These are phyloP conservation scores for Talaromyces sp. DNA, from an alignment of 2,329 filamentous ascomycete genomes.

Conservation along the genomic window DNA sequence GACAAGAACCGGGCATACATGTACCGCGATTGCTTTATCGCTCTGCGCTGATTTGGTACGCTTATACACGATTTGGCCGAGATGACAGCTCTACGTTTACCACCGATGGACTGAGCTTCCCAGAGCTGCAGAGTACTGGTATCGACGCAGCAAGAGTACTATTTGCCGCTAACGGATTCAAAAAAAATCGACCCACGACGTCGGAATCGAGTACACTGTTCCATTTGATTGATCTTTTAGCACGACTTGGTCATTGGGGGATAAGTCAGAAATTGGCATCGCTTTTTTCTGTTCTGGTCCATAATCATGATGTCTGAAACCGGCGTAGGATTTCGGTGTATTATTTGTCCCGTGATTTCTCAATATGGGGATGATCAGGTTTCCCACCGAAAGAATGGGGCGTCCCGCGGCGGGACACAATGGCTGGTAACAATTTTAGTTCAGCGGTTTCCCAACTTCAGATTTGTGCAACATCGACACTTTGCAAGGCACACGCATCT, in stretches of 20 bases:
- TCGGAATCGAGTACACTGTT: conserved; percentile 11
- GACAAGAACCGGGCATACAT: conserved; percentile 26
- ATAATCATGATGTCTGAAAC: neutral
- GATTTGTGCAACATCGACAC: too few relatives aligned
- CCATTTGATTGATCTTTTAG: conserved; percentile 6
- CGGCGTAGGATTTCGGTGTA: neutral
- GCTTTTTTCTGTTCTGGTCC: conserved; percentile 3
- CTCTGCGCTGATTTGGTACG: conserved; percentile 25
- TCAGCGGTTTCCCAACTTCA: too few relatives aligned
- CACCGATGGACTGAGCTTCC: neutral
- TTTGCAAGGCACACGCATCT: too few relatives aligned
- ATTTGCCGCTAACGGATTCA: conserved; percentile 13
- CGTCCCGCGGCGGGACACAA: neutral
- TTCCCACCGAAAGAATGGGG: neutral
- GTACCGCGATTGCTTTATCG: conserved; percentile 25
- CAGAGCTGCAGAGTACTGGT: neutral
- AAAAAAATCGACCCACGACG: conserved; percentile 4
- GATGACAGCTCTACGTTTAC: neutral
- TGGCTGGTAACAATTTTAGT: too few relatives aligned
- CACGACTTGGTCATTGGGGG: conserved; percentile 10
- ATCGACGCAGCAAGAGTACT: conserved; percentile 5
- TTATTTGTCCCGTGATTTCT: neutral
- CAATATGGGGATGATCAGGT: neutral
- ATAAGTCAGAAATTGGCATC: conserved; percentile 14
- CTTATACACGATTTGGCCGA: conserved; percentile 19